Conservation (phyloP, 768 basidiomycete species). For the Gymnopilus dilepis region DNA sequence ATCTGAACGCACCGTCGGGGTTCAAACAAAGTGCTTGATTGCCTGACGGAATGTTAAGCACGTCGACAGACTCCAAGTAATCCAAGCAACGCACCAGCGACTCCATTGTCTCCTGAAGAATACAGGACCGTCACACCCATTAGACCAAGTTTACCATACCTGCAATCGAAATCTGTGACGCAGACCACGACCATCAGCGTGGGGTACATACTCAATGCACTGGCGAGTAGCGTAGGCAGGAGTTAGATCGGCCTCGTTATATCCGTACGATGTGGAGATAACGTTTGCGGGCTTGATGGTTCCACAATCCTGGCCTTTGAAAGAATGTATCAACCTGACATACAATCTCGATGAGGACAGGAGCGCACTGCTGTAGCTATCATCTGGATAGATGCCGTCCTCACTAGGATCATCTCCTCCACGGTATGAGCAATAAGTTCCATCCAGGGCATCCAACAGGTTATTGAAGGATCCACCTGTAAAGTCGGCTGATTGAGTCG, state of each 20-base stretch:
- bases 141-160: constrained; percentile 55
- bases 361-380: constrained; percentile 38
- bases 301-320: constrained; percentile 39
- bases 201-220: constrained; percentile 40
- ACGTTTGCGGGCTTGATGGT: constrained; percentile 44
- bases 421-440: constrained; percentile 43
- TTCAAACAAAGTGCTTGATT: constrained; percentile 39
- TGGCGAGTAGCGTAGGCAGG: constrained; percentile 43
- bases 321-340: not conserved
- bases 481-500: not conserved
- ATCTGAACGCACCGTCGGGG: constrained; percentile 42
- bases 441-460: constrained; percentile 50
- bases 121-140: constrained; percentile 63
- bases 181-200: not conserved
- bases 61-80: not conserved
- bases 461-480: constrained; percentile 49
- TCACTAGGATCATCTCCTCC: constrained; percentile 43
- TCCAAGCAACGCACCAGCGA: constrained; percentile 37
- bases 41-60: constrained; percentile 20
- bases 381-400: constrained; percentile 41
- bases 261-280: constrained; percentile 48
- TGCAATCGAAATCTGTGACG: constrained; percentile 12
- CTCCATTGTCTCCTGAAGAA: constrained; percentile 65
- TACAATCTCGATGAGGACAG: not conserved
- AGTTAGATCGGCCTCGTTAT: constrained; percentile 46